Base-by-base conservation (phyloP, 73 alveolate genomes). In the Paramecium bursaria region DNA sequence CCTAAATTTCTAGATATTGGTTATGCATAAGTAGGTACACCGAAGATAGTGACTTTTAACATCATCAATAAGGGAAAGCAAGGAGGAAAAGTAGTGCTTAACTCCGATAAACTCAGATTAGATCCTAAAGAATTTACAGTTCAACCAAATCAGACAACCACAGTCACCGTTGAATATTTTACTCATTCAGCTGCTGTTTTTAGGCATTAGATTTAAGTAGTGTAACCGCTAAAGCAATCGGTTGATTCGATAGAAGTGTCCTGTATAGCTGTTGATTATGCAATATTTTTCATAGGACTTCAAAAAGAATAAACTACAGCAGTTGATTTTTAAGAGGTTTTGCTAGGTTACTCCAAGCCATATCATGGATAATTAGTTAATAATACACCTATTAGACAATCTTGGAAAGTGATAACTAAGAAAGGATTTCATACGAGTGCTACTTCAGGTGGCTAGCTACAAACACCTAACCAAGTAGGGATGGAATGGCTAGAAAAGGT, bases 381-480 rank as follows among this genome's bases (percentile, higher is more conserved):
- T 42, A 77, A 77, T 17, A 77, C 88, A 25, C 88, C 88, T 14
- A 31, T 53, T 5, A 31, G 6, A 39, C 53, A 77, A 52, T 35
- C 31, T 33, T 77, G 75, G 55, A 77, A 77, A 39, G 88, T 77
- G 0, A 31, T 39, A 23, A 77, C 53, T 26, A 77, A 73, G 22
- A 77, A 53, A 3, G 88, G 88, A 47, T 77, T 77, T 9, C 88
- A 77, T 17, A 53, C 88, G 3, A 54, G 27, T 51, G 26, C 80
- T 35, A 39, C 57, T 42, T 53, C 75, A 35, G 53, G 29, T 14
- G 88, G 75, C 29, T 54, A 74, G n/a, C 53, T 77, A 19, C 39
- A 77, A 54, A 77, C 88, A 10, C 88, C 88, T 0, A 77, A 53
- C 27, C 82, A 77, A 77, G 88, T 77, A 17, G 88, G 88, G 14